Conservation (phyloP, 129 eudicot genomes). For the Flaveria robusta region DNA sequence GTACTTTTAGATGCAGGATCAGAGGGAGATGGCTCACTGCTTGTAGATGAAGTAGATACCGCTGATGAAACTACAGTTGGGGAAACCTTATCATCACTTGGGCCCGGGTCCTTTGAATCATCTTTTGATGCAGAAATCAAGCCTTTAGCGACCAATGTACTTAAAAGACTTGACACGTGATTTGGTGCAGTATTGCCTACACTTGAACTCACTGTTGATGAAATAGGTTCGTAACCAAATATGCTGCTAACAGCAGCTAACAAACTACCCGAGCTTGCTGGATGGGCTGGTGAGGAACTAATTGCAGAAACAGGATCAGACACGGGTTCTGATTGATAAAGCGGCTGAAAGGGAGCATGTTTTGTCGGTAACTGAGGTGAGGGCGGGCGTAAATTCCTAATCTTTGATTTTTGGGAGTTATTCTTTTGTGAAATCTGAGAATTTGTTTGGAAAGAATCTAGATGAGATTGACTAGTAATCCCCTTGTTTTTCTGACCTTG, state of each 20-base stretch:
- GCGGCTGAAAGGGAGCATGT: constrained; percentile 32
- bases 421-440: constrained; percentile 36
- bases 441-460: constrained; percentile 40
- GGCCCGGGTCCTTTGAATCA: constrained; percentile 32
- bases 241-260: constrained; percentile 68
- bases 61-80: constrained; percentile 29
- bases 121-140: constrained; percentile 69
- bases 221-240: constrained; percentile 39
- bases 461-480: constrained; percentile 37
- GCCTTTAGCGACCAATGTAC: constrained; percentile 78
- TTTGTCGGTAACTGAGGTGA: constrained; percentile 44
- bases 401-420: constrained; percentile 42
- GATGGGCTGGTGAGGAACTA: constrained; percentile 41
- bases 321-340: constrained; percentile 39
- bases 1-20: constrained; percentile 28
- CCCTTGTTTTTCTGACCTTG: constrained; percentile 30
- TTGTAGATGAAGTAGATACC: constrained; percentile 28
- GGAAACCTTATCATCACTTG: constrained; percentile 37
- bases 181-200: constrained; percentile 30
- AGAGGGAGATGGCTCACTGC: constrained; percentile 37
- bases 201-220: constrained; percentile 39
- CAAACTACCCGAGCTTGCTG: constrained; percentile 55
- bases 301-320: constrained; percentile 33
- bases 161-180: constrained; percentile 74
- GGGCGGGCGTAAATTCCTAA: constrained; percentile 28